These are phyloP conservation scores for Galerina sulciceps DNA, from an alignment of 768 basidiomycete genomes.

Conservation along the genomic window DNA sequence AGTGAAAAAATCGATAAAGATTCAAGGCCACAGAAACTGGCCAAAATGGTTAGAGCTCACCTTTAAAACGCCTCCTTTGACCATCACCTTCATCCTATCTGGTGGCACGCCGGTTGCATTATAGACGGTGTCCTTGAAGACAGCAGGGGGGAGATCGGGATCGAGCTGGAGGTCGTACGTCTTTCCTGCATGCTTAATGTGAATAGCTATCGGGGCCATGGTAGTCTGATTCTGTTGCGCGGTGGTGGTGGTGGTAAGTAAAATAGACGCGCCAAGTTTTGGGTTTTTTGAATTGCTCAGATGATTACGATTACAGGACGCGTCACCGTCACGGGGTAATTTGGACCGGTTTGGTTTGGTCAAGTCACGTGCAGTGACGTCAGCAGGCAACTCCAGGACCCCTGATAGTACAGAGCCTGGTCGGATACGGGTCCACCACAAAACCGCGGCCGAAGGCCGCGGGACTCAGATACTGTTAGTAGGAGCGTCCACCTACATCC, in stretches of 20 bases:
- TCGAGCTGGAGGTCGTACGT: constrained; percentile 73
- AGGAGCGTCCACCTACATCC: no score
- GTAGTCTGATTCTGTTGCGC: constrained; percentile 13
- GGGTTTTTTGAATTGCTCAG: constrained; percentile 5
- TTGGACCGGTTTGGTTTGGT: constrained; percentile 14
- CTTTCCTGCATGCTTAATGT: constrained; percentile 92
- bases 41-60: constrained; percentile 40
- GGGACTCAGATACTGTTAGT: no score
- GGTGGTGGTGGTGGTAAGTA: constrained; percentile 8
- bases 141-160: constrained; percentile 64
- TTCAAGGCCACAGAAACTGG: not conserved
- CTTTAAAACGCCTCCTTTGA: constrained; percentile 91
- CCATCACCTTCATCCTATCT: constrained; percentile 97
- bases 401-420: no score
- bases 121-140: constrained; percentile 86
- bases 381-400: constrained; percentile 12
- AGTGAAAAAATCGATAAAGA: not conserved
- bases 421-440: no score
- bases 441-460: no score
- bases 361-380: constrained; percentile 21
- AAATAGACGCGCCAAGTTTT: constrained; percentile 17
- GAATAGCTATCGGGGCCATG: constrained; percentile 76
- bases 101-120: constrained; percentile 83
- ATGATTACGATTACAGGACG: constrained; percentile 25
- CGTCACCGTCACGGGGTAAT: constrained; percentile 28